Conservation (phyloP, 805 yeast species). For the Candida fluviatilis region DNA sequence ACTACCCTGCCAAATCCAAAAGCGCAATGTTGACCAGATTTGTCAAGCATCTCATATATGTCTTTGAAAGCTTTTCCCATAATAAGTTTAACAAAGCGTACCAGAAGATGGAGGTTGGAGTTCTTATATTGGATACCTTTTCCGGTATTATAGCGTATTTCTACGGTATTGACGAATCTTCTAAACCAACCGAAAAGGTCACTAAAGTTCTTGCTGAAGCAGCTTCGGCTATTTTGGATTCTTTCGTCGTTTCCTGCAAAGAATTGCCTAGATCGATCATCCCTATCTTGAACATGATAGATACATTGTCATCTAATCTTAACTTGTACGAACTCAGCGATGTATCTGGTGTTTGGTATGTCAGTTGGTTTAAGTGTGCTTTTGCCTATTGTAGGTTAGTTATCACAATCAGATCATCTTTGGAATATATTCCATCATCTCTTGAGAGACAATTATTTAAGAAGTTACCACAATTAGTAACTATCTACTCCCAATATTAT, state of each 20-base stretch:
- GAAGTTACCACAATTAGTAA: slow-evolving; percentile 52
- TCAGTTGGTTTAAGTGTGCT: slow-evolving; percentile 46
- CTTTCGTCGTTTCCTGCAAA: slow-evolving; percentile 51
- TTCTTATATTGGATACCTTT: slow-evolving; percentile 50
- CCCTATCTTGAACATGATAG: slow-evolving; percentile 51
- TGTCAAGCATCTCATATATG: slow-evolving; percentile 52
- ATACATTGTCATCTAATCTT: slow-evolving; percentile 36
- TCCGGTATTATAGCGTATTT: slow-evolving; percentile 48
- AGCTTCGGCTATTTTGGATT: slow-evolving; percentile 45
- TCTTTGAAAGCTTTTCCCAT: slow-evolving; percentile 68
- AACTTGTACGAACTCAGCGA: slow-evolving; percentile 38
- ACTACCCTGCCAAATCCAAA: slow-evolving; percentile 32
- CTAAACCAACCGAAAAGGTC: slow-evolving; percentile 29
- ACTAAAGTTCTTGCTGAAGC: slow-evolving; percentile 50
- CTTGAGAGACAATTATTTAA: slow-evolving; percentile 61
- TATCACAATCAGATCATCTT: slow-evolving; percentile 51
- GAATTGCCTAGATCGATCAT: slow-evolving; percentile 50
- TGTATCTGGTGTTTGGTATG: slow-evolving; percentile 43
- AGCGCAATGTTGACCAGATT: slow-evolving; percentile 53
- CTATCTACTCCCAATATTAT: slow-evolving; percentile 49
- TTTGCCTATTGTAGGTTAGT: slow-evolving; percentile 56
- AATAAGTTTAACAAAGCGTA: slow-evolving; percentile 59
- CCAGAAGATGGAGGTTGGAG: slow-evolving; percentile 62
- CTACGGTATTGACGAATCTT: slow-evolving; percentile 48
- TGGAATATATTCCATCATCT: slow-evolving; percentile 51